Base-by-base conservation (phyloP, 2,329 filamentous ascomycete genomes). In the Fusarium beomiforme region DNA sequence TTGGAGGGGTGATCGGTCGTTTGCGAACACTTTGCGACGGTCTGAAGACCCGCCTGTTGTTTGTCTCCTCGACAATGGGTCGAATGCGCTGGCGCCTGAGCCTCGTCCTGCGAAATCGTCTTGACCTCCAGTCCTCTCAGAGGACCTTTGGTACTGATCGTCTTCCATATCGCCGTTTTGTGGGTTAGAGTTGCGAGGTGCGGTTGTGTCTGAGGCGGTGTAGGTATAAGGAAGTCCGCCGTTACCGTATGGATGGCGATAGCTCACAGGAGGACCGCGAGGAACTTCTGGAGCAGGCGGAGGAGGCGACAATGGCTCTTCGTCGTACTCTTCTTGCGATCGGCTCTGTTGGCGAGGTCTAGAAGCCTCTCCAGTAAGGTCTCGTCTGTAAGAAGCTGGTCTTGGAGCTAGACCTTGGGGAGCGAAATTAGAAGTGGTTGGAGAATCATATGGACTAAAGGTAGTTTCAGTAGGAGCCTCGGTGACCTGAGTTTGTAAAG, bases 1-100 rank as follows among this genome's bases (percentile, higher is more conserved):
- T 81, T 99, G 95, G 56, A 99, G 87, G 56, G 97, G 96, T 70
- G 95, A 98, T 76, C 93, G 90, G 79, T 97, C 92, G 62, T 91
- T 87, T 77, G 95, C 93, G 82, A 93, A 90, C 83, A 86, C 85
- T 85, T 84, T 88, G 60, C 85, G 82, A 71, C 85, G 83, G 72
- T 83, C 82, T 56, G 80, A 78, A 55, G 80, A 82, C 69, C 78
- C 80, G 59, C 78, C 80, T 54, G 73, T 80, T 43, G 85, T 83
- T 23, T 79, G 77, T 76, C 79, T 83, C 75, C 79, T 82, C 4
- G 78, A 74, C 59, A 81, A 64, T 21, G 70, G 51, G 51, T 75
- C 69, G 54, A 74, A 69, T 47, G 71, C 59, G 26, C 64, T 66
- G 44, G 70, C 59, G 36, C 58, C 71, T 24, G 69, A 76, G 33